Evolutionary conservation across 805 yeast genomes (phyloP).

Genomic region (Barnettozyma populi): DNA sequence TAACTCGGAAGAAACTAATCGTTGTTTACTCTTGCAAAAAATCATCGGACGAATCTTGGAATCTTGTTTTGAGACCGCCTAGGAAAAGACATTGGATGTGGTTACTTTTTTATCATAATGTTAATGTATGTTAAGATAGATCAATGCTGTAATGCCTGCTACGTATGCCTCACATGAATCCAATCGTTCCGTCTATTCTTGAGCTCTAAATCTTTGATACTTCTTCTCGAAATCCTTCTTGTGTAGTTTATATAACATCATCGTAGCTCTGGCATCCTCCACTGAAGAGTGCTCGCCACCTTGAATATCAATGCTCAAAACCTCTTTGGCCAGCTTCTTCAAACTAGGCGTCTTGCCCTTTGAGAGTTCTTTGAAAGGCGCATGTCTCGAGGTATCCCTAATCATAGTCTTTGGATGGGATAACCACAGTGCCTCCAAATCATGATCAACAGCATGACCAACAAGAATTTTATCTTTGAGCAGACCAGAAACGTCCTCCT

Average conservation of each 20-base stretch:
- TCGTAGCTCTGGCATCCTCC: constrained; percentile 86
- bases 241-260: constrained; percentile 65
- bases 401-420: constrained; percentile 59
- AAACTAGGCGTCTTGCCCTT: constrained; percentile 70
- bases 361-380: constrained; percentile 52
- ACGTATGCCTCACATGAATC: not conserved
- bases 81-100: not conserved
- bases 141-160: not conserved
- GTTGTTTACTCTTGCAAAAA: constrained; percentile 5
- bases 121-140: not conserved
- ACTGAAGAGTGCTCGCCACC: constrained; percentile 77
- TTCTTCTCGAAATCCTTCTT: constrained; percentile 55
- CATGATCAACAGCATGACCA: constrained; percentile 84
- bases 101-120: not conserved
- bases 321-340: constrained; percentile 55
- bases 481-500: constrained; percentile 45
- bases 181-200: not conserved
- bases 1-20: not conserved
- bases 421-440: constrained; percentile 59
- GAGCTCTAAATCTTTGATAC: constrained; percentile 14
- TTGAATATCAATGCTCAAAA: constrained; percentile 61
- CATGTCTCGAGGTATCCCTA: constrained; percentile 69
- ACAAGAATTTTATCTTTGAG: constrained; percentile 56
- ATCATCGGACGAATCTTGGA: constrained; percentile 6
- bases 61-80: constrained; percentile 7